Evolutionary conservation across 768 basidiomycete species (phyloP).

Genomic region (Lactarius sp.): DNA sequence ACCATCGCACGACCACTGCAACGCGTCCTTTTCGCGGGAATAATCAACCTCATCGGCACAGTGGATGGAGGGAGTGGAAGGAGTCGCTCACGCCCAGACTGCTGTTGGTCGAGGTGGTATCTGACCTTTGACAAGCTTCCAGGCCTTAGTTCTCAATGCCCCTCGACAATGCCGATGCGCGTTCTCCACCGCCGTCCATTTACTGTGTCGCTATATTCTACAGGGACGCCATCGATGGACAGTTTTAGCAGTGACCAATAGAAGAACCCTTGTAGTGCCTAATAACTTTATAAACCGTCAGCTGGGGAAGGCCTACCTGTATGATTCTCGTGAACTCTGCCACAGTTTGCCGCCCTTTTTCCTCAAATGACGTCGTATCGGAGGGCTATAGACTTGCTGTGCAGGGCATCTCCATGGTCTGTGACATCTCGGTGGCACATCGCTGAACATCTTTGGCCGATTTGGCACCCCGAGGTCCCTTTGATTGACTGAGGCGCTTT

Average conservation of each 20-base stretch:
- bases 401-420: slow-evolving; percentile 1
- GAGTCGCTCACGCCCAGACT: not conserved
- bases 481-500: slow-evolving; percentile 1
- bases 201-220: not conserved
- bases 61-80: not conserved
- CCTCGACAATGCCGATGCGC: not conserved
- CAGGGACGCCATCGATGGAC: slow-evolving; percentile 2
- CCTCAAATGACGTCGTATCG: not conserved
- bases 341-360: slow-evolving; percentile 10
- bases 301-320: not conserved
- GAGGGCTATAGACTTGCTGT: not conserved
- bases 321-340: slow-evolving; percentile 8
- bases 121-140: not conserved
- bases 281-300: slow-evolving; percentile 10
- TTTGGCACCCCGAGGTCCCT: slow-evolving; percentile 6
- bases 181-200: not conserved
- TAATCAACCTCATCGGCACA: not conserved
- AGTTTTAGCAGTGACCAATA: not conserved
- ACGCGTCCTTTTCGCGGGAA: not conserved
- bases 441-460: slow-evolving; percentile 5
- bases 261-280: not conserved
- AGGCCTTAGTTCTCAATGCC: not conserved
- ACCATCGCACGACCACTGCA: not conserved
- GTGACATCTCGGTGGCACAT: slow-evolving; percentile 16
- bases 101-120: not conserved